phyloP scores from a whole-genome alignment of 345 rosid species.

The Murraya koenigii region DNA sequence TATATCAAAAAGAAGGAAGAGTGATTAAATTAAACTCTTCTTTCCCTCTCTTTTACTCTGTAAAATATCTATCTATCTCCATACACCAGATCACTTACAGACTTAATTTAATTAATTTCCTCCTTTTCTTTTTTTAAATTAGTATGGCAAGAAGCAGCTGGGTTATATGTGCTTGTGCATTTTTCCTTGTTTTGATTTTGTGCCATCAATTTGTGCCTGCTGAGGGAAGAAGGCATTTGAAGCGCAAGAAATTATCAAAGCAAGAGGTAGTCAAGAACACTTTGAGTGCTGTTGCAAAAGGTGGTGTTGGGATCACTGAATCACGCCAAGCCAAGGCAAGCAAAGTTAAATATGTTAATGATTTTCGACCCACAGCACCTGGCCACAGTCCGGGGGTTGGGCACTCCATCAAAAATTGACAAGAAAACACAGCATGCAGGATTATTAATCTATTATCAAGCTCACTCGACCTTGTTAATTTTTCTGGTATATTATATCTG shows the following conservation, averaged over 20 bases:
- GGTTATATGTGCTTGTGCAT: constrained; percentile 7
- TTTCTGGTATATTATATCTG: neutral
- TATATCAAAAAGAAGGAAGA: neutral
- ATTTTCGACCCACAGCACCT: constrained; percentile 41
- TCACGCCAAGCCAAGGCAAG: constrained; percentile 18
- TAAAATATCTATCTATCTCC: too few relatives aligned
- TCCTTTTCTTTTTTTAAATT: neutral
- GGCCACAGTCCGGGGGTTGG: constrained; percentile 59
- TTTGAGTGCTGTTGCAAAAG: constrained; percentile 1
- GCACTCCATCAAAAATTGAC: constrained; percentile 28
- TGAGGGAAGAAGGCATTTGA: constrained; percentile 43
- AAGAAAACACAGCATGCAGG: neutral
- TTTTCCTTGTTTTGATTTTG: constrained; percentile 27
- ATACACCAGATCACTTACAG: too few relatives aligned
- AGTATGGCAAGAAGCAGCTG: constrained; percentile 24
- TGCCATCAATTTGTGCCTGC: constrained; percentile 26
- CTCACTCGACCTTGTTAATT: too few relatives aligned
- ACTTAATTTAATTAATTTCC: too few relatives aligned
- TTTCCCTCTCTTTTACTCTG: neutral
- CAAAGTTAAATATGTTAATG: constrained; percentile 30
- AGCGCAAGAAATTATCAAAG: constrained; percentile 21
- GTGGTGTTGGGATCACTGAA: neutral
- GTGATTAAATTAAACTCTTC: neutral
- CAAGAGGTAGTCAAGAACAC: neutral
- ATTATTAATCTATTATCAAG: neutral